Base-by-base conservation (phyloP, 495 filamentous ascomycete species). In the Platismatia glauca region DNA sequence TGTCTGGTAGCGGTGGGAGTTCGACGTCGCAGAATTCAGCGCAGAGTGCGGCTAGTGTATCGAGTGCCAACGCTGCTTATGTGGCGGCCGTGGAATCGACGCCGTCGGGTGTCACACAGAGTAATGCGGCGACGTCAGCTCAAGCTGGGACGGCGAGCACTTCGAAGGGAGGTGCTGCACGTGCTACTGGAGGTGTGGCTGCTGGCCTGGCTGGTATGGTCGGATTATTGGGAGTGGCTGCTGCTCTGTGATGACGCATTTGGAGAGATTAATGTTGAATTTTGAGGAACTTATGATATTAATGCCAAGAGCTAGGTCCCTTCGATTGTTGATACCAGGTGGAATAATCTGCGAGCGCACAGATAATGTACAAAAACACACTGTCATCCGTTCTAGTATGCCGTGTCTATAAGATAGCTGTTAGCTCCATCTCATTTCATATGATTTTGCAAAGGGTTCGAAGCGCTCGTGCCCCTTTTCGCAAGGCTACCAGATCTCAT, bases 151-250 rank as follows among this genome's bases (percentile, higher is more conserved):
- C 39, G 12, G 39, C n/a, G 15, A 67, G 37, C 33, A 58, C 53
- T 43, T 12, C 56, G 27, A 27, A 56, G 24, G 60, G 35, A 24
- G 65, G 55, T 58, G 65, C 61, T 0, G 55, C 65, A 5, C 58
- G 60, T 46, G 65, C 59, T 41, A 64, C 66, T 31, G 66, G 59
- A 37, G 58, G 35, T 20, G 24, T 66, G 4, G 60, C 60, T 55
- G 63, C 57, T 18, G 61, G 66, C 3, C 31, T 70, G 55, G 50
- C 48, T 18, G 68, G 62, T 43, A 60, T 52, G 5, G 44, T 66
- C 29, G 68, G 66, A 20, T 13, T 70, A 3, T 58, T 70, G 38
- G 68, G 59, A 27, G 22, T 64, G 20, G 66, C 46, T 58, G 24
- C 46, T 33, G 61, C 61, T 12, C 20, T 63, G 22, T 63, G 18